These are phyloP conservation scores for Biscutella laevigata DNA, from an alignment of 441 rosid species.

Conservation along the genomic window DNA sequence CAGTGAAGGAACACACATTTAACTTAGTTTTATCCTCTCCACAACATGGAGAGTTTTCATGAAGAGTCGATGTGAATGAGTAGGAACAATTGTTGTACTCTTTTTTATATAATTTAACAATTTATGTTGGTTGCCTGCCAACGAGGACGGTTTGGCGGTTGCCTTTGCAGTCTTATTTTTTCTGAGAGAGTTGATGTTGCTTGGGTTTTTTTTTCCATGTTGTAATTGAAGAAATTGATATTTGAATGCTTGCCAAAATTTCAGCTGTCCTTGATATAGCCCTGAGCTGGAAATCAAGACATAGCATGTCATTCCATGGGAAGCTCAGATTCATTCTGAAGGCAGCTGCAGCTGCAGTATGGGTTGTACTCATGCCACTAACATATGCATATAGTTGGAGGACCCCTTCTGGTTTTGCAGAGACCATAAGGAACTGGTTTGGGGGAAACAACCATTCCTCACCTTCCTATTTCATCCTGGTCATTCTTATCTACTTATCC, in stretches of 20 bases:
- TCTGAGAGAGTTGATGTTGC: not conserved
- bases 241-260: slow-evolving; percentile 9
- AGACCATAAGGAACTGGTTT: slow-evolving; percentile 62
- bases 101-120: not conserved
- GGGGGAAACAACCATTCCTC: slow-evolving; percentile 52
- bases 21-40: not conserved
- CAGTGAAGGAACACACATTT: not conserved
- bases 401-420: slow-evolving; percentile 49
- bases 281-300: slow-evolving; percentile 62
- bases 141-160: not conserved
- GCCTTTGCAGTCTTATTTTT: not conserved
- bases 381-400: slow-evolving; percentile 62
- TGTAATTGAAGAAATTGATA: not conserved
- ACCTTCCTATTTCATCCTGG: slow-evolving; percentile 52
- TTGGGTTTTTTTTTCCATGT: not conserved
- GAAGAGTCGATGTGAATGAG: not conserved
- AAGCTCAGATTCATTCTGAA: slow-evolving; percentile 60
- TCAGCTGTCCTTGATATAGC: slow-evolving; percentile 64
- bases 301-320: slow-evolving; percentile 51
- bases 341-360: slow-evolving; percentile 55
- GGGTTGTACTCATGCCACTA: slow-evolving; percentile 66
- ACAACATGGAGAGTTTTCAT: not conserved
- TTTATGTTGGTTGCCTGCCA: not conserved
- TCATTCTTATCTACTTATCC: slow-evolving; percentile 50
- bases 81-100: not conserved